phyloP scores from a whole-genome alignment of 2,329 filamentous ascomycete genomes.

The Rutstroemia sydowiana region DNA sequence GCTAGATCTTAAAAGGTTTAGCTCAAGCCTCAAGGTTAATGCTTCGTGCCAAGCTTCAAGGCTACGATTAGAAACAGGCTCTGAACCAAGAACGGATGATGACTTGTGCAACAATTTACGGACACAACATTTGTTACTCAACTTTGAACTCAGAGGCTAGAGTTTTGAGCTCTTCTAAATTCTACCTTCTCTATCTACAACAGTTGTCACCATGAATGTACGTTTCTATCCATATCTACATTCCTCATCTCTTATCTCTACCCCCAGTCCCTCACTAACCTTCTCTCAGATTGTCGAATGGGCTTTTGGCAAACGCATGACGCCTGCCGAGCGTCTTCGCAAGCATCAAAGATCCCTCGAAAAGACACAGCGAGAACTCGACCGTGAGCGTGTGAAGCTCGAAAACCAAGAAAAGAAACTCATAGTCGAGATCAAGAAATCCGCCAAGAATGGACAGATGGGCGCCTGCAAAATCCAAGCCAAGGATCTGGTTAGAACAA shows the following conservation, averaged over 20 bases:
- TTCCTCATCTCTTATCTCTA: neutral
- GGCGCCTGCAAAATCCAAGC: conserved; percentile 98
- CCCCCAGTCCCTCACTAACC: neutral
- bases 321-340: conserved; percentile 81
- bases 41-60: conserved; percentile 3
- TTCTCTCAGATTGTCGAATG: conserved; percentile 79
- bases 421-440: conserved; percentile 93
- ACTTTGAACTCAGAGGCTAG: neutral
- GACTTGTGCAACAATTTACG: neutral
- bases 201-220: conserved; percentile 45
- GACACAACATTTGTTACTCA: conserved; percentile 3
- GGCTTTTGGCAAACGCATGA: conserved; percentile 99
- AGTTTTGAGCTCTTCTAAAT: neutral
- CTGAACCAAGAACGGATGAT: neutral
- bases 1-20: too few relatives aligned
- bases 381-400: conserved; percentile 88
- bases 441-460: conserved; percentile 95
- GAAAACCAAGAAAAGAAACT: conserved; percentile 99
- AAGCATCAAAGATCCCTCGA: conserved; percentile 96
- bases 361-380: conserved; percentile 93
- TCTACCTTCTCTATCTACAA: too few relatives aligned
- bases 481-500: conserved; percentile 88
- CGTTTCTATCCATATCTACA: conserved; percentile 22
- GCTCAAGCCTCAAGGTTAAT: conserved; percentile 1
- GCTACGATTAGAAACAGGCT: conserved; percentile 1